phyloP scores from a whole-genome alignment of 305 asterid species.

The Solanum hybrid region DNA sequence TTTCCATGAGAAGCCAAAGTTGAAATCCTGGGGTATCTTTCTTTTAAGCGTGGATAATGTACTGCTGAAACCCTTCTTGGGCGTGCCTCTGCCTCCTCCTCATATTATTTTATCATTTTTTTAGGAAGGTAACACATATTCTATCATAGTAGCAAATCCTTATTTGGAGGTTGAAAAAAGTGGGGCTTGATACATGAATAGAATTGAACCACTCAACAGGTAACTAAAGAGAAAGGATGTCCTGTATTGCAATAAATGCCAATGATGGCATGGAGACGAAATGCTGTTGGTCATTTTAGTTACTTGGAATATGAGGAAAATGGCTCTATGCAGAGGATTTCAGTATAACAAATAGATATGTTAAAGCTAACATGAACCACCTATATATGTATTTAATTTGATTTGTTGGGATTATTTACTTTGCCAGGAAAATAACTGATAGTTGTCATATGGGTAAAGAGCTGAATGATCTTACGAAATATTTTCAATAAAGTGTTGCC shows the following conservation, averaged over 20 bases:
- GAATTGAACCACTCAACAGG: background rate
- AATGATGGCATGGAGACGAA: background rate
- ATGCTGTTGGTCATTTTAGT: background rate
- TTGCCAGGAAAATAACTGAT: background rate
- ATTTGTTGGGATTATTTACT: background rate
- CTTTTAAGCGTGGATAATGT: background rate
- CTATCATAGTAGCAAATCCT: background rate
- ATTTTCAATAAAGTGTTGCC: background rate
- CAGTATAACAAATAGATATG: background rate
- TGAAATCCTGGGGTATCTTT: background rate
- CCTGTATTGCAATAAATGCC: background rate
- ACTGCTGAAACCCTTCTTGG: background rate
- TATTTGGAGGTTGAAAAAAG: background rate
- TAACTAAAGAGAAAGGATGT: background rate
- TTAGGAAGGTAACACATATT: background rate
- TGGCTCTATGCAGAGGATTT: background rate
- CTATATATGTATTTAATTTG: background rate
- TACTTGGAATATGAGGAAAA: background rate
- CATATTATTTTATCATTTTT: background rate
- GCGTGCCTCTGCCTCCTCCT: background rate
- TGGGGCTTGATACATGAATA: background rate
- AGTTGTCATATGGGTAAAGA: background rate
- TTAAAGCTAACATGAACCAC: background rate
- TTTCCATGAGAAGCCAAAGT: background rate
- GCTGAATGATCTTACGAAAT: background rate